Evolutionary conservation across 345 rosid genomes (phyloP), one percentile per base, ranked within the genome.

Genomic region (Dimocarpus longan): DNA sequence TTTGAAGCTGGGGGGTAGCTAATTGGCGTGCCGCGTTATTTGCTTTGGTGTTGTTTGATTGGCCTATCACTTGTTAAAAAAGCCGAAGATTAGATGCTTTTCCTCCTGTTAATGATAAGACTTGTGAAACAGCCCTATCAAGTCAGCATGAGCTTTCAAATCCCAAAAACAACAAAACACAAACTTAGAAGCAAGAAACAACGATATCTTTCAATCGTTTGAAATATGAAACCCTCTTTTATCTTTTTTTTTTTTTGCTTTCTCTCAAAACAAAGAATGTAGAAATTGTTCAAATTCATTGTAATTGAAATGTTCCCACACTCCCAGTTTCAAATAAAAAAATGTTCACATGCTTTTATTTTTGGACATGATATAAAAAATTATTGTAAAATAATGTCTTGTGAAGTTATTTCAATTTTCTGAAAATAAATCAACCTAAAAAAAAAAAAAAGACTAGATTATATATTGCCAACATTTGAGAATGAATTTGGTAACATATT

Each of bases 71-170:
- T 44, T 22, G 37, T 13, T 1, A 44, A 66, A 56, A 66, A 56
- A 37, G 26, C 65, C 71, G 46, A 68, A 65, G 67, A 66, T 68
- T 76, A 54, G 63, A 79, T 76, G 79, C 37, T 76, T 76, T 65
- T 76, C 69, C 24, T 63, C 63, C 73, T 63, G 22, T 19, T 54
- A 62, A 60, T 72, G 80, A 78, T 65, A 67, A 59, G 67, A 70
- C 77, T 12, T 9, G 59, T 62, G 10, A 75, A 69, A 26, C 67
- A 67, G 74, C n/a, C 50, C 59, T 24, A 18, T 39, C 66, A 28
- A 71, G 21, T 8, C 63, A 44, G 12, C 4, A 50, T 48, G 8
- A 5, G n/a, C 40, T 9, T 8, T 44, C 70, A 8, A 63, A 64
- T 26, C 59, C 59, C 70, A 64, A 7, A 69, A 69, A 26, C 10